Percentiles rank a stretch among this genome's conserved stretches.
phyloP scores from a whole-genome alignment of 176 grass and related monocot genomes.

The Lolium multiflorum region DNA sequence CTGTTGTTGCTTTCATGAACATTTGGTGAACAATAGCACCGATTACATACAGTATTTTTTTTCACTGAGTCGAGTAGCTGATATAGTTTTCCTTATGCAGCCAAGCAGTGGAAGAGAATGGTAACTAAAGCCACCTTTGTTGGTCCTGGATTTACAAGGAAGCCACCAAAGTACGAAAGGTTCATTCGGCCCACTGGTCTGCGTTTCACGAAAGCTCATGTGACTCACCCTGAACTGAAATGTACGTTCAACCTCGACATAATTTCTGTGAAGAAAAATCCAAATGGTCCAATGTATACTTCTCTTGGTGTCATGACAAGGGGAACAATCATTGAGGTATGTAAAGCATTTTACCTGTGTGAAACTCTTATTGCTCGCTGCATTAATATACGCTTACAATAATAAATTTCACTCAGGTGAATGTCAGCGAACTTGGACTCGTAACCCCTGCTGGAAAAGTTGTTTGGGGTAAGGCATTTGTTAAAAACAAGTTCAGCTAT shows the following conservation, averaged over 20 bases:
- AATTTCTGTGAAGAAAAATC: constrained; percentile 95
- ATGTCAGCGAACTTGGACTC: constrained; percentile 91
- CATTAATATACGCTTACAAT: not conserved
- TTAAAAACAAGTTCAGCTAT: not conserved
- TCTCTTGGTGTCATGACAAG: constrained; percentile 90
- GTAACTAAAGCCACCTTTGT: constrained; percentile 92
- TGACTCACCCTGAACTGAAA: constrained; percentile 89
- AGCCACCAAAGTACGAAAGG: constrained; percentile 87
- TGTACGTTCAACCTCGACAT: constrained; percentile 94
- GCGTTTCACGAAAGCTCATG: constrained; percentile 89
- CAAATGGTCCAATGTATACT: constrained; percentile 92
- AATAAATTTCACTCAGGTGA: constrained; percentile 58
- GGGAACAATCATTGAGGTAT: constrained; percentile 96
- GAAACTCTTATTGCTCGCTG: not conserved
- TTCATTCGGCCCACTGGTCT: constrained; percentile 85
- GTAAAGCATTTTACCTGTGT: not conserved
- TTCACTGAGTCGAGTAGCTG: not conserved
- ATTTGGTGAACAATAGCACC: not conserved
- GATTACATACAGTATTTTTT: not conserved
- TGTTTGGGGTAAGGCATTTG: constrained; percentile 76
- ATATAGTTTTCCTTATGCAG: constrained; percentile 46
- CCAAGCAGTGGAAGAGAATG: constrained; percentile 98
- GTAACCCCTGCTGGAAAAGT: constrained; percentile 97
- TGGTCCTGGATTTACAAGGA: constrained; percentile 89
- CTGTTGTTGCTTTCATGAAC: not conserved